These are phyloP conservation scores for Alternaria longipes DNA, from an alignment of 2,329 filamentous ascomycete genomes.

Conservation along the genomic window DNA sequence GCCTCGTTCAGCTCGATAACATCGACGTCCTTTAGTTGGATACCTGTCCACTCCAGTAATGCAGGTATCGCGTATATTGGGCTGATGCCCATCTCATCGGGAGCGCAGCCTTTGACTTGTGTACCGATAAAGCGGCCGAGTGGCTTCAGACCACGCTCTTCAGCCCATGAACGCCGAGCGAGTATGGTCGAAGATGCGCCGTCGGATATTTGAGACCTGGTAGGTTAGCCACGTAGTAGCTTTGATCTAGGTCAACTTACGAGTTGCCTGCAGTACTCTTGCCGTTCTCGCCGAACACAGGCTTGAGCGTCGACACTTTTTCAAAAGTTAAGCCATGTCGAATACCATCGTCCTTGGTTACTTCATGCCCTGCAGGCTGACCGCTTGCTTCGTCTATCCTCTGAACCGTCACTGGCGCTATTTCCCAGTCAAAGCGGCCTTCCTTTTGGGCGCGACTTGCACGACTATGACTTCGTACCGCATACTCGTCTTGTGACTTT, in stretches of 20 bases:
- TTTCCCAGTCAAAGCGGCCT: conserved; percentile 91
- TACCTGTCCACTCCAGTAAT: conserved; percentile 78
- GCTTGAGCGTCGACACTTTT: conserved; percentile 80
- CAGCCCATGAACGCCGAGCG: conserved; percentile 91
- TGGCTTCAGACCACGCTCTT: conserved; percentile 86
- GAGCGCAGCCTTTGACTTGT: conserved; percentile 88
- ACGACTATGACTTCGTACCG: conserved; percentile 84
- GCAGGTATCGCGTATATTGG: conserved; percentile 78
- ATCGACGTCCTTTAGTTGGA: conserved; percentile 83
- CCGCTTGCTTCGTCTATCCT: conserved; percentile 75
- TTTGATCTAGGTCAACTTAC: conserved; percentile 18
- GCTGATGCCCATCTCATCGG: conserved; percentile 95
- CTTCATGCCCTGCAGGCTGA: conserved; percentile 75
- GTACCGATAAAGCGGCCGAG: conserved; percentile 92
- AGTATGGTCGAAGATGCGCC: conserved; percentile 88
- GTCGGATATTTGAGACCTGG: conserved; percentile 89
- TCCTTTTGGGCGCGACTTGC: conserved; percentile 89
- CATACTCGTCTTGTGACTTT: conserved; percentile 82
- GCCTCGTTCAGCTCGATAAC: conserved; percentile 95
- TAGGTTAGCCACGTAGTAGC: conserved; percentile 7
- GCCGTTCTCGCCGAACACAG: conserved; percentile 90
- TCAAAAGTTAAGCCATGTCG: conserved; percentile 88
- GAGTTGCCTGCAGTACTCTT: conserved; percentile 88
- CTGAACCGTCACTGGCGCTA: conserved; percentile 82
- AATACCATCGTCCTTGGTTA: conserved; percentile 89